phyloP scores from a whole-genome alignment of 352 stramenopile species.

The Pythium scleroteichum region DNA sequence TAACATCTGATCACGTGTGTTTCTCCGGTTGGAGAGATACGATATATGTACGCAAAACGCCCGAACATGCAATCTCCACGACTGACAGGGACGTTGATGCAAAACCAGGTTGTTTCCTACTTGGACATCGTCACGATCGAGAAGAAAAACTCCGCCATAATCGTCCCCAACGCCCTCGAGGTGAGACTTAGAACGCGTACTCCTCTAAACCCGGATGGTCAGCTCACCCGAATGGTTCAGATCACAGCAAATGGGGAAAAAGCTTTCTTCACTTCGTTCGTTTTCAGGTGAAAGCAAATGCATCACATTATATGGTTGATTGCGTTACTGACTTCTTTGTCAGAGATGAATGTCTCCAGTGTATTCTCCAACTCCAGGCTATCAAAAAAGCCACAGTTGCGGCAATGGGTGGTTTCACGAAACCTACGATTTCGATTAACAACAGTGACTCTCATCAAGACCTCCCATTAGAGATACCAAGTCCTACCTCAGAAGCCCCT shows the following conservation, averaged over 20 bases:
- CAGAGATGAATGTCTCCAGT: conserved; percentile 85
- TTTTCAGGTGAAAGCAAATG: conserved; percentile 54
- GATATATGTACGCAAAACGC: conserved; percentile 52
- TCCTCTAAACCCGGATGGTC: neutral
- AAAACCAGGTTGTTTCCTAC: conserved; percentile 60
- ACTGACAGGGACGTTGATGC: conserved; percentile 1
- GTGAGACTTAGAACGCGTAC: conserved; percentile 23
- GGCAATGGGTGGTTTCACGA: conserved; percentile 37
- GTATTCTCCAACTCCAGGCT: conserved; percentile 69
- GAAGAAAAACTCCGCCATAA: conserved; percentile 85
- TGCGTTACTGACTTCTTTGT: conserved; percentile 6
- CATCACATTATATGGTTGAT: too few species aligned
- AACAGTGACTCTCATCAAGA: conserved; percentile 1
- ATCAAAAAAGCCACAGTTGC: conserved; percentile 76
- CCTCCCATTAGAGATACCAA: conserved; percentile 15
- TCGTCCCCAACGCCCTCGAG: conserved; percentile 87
- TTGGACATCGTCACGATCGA: conserved; percentile 73
- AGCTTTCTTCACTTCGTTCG: conserved; percentile 82
- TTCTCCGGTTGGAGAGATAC: conserved; percentile 85
- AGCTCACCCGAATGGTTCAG: conserved; percentile 25
- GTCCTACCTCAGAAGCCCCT: conserved; percentile 19
- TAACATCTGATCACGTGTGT: conserved; percentile 74
- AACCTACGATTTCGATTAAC: conserved; percentile 9
- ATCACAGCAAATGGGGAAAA: conserved; percentile 66
- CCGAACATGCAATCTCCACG: neutral